A percentile compares a stretch with the other conserved stretches of the same genome.
These are phyloP conservation scores for Cupressus sempervirens DNA, from an alignment of 75 land plant genomes.

Conservation along the genomic window DNA sequence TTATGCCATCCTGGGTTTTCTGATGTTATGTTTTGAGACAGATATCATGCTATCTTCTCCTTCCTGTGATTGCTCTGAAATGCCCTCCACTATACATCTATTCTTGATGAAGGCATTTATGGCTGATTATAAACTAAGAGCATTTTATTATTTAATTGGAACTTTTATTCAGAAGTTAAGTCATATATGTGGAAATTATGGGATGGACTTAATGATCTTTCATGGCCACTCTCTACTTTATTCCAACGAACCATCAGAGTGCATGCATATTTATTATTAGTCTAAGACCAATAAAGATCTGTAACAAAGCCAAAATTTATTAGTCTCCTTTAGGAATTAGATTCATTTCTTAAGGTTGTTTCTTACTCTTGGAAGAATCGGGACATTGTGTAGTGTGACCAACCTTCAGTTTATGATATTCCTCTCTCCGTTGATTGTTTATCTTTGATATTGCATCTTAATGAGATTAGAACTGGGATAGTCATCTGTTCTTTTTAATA, in stretches of 20 bases:
- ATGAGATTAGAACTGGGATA: background rate
- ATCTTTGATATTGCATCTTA: background rate
- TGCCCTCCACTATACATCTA: background rate
- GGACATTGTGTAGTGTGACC: background rate
- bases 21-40: background rate
- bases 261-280: background rate
- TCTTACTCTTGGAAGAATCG: background rate
- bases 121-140: background rate
- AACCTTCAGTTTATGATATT: background rate
- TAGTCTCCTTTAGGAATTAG: background rate
- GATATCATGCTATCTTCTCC: background rate
- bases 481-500: too few relatives aligned
- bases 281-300: background rate
- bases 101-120: background rate
- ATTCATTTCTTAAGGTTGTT: background rate
- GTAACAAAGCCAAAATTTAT: background rate
- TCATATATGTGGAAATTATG: background rate
- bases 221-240: background rate
- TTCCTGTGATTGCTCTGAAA: background rate
- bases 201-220: background rate
- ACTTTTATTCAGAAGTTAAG: background rate
- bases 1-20: background rate
- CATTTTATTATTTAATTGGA: background rate
- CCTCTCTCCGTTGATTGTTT: background rate
- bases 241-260: background rate